A percentile compares a stretch with the other conserved stretches of the same genome.
Evolutionary conservation across 805 yeast genomes (phyloP).

Genomic region (Cyberlindnera xishuangbannaensis): DNA sequence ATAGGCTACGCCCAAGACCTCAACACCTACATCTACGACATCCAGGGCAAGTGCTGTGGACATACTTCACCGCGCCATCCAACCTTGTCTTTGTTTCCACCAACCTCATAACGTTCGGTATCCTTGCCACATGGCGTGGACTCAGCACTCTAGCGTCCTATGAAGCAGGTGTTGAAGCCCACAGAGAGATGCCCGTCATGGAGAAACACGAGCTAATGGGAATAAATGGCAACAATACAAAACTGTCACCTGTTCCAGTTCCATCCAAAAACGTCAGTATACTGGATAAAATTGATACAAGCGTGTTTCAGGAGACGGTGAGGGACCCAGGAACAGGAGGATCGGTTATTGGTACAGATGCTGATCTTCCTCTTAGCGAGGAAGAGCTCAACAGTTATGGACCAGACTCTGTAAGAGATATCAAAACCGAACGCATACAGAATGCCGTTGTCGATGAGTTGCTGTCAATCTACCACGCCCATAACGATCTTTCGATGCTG

Average conservation of each 20-base stretch:
- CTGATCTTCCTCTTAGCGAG: conserved; percentile 9
- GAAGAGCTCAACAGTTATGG: conserved; percentile 7
- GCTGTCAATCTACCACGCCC: conserved; percentile 1
- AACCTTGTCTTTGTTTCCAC: conserved; percentile 33
- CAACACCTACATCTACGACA: conserved; percentile 4
- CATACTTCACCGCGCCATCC: conserved; percentile 34
- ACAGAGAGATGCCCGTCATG: neutral
- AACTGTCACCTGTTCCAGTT: neutral
- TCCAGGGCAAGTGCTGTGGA: conserved; percentile 25
- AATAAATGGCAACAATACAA: no score
- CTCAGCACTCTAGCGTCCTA: conserved; percentile 18
- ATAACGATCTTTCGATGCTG: neutral
- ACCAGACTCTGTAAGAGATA: conserved; percentile 1
- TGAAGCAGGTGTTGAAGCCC: neutral
- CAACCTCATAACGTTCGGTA: conserved; percentile 30
- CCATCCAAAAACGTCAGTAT: neutral
- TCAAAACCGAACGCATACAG: conserved; percentile 6
- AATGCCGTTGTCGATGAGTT: conserved; percentile 9
- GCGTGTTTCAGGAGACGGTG: neutral
- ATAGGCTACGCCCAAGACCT: neutral
- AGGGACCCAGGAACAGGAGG: neutral
- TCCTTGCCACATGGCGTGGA: conserved; percentile 29
- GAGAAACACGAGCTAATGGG: neutral
- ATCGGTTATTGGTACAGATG: conserved; percentile 1
- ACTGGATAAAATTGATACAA: conserved; percentile 1